These are phyloP conservation scores for Oropetium thomaeum DNA, from an alignment of 176 grass and related monocot genomes.

Conservation along the genomic window DNA sequence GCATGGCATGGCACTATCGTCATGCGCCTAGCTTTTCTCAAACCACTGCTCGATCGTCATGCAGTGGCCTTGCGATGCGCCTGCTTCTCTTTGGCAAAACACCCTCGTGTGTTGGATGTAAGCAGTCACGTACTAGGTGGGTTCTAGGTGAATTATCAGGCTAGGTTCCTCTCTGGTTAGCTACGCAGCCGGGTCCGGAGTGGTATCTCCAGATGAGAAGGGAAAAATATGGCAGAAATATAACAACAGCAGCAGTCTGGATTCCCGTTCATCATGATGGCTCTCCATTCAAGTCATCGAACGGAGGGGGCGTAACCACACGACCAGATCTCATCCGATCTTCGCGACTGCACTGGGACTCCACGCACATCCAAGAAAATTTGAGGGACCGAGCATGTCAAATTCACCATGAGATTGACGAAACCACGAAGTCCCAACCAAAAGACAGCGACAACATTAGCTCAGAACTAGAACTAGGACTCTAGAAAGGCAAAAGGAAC, in stretches of 20 bases:
- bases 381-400: neutral
- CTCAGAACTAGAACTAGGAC: neutral
- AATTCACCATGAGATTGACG: conserved; percentile 20
- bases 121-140: no score
- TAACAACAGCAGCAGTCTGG: neutral
- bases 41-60: no score
- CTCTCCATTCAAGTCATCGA: conserved; percentile 11
- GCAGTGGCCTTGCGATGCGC: no score
- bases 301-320: neutral
- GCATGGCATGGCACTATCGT: no score
- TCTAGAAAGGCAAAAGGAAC: neutral
- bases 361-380: neutral
- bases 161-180: neutral
- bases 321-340: conserved; percentile 14
- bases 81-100: no score
- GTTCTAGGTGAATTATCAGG: neutral
- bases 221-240: neutral
- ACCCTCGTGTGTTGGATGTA: no score
- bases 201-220: neutral
- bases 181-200: neutral
- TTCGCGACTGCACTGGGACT: neutral
- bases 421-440: neutral
- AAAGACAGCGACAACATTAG: neutral
- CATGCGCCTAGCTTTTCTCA: no score
- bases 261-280: conserved; percentile 30